These are phyloP conservation scores for Solanum ossicruentum DNA, from an alignment of 257 asterid species.

Conservation along the genomic window DNA sequence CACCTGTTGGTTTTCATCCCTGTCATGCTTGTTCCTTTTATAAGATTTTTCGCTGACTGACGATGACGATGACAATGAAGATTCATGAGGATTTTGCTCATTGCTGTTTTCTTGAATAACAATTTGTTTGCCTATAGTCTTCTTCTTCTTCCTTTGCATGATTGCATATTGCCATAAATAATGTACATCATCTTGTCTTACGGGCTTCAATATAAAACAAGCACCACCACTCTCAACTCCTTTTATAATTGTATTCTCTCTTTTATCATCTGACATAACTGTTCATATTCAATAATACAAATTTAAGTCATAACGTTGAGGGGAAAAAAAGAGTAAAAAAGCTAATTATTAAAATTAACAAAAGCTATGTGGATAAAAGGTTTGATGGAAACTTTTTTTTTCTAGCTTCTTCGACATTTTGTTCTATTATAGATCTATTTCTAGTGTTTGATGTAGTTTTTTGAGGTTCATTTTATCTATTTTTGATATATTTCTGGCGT, in stretches of 20 bases:
- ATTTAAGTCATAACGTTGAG: background rate
- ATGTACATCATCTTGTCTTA: conserved; percentile 23
- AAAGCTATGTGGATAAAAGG: too few relatives aligned
- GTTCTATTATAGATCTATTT: too few relatives aligned
- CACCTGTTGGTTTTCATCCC: background rate
- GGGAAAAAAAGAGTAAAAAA: too few relatives aligned
- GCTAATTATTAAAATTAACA: too few relatives aligned
- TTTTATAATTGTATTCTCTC: conserved; percentile 5
- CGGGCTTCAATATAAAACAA: conserved; percentile 33
- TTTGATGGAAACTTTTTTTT: too few relatives aligned
- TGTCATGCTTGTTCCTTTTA: background rate
- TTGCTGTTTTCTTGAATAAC: background rate
- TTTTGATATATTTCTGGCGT: too few relatives aligned
- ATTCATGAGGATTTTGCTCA: background rate
- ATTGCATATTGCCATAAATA: conserved; percentile 41
- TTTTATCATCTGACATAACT: conserved; percentile 48
- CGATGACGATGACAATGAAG: background rate
- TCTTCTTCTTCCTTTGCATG: conserved; percentile 1
- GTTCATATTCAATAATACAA: background rate
- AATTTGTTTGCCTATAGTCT: background rate
- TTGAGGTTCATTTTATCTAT: too few relatives aligned
- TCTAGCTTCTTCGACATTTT: too few relatives aligned
- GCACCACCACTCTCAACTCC: conserved; percentile 37
- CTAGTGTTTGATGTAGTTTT: too few relatives aligned
- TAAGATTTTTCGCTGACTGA: background rate